phyloP scores from a whole-genome alignment of 768 basidiomycete genomes.

The Kwoniella sp. region DNA sequence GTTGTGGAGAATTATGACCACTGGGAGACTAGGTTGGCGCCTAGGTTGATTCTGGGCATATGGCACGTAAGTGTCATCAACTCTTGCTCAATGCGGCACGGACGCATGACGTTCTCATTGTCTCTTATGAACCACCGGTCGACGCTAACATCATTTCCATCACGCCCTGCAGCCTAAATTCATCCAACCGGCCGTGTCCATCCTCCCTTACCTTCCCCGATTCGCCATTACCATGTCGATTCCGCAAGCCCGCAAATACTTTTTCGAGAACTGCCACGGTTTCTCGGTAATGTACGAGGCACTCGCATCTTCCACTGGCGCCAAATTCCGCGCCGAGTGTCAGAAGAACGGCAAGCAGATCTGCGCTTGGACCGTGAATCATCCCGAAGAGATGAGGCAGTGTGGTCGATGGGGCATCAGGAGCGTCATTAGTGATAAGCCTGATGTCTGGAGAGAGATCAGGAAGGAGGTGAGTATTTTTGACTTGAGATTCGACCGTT shows the following conservation, averaged over 20 bases:
- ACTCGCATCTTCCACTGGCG: conserved; percentile 73
- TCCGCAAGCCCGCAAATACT: conserved; percentile 75
- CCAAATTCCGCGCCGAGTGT: conserved; percentile 72
- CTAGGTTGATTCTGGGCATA: conserved; percentile 52
- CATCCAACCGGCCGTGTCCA: conserved; percentile 70
- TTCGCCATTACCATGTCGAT: conserved; percentile 81
- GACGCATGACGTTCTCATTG: too few species aligned
- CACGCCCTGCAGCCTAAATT: conserved; percentile 66
- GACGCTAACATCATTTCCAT: not conserved
- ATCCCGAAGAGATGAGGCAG: conserved; percentile 66
- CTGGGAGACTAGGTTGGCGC: conserved; percentile 49
- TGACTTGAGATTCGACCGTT: not conserved
- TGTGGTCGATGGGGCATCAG: conserved; percentile 55
- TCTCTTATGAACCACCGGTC: too few species aligned
- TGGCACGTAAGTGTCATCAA: conserved; percentile 58
- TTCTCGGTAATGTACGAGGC: conserved; percentile 81
- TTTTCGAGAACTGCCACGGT: conserved; percentile 82
- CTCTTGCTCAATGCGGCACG: too few species aligned
- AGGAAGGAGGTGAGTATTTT: conserved; percentile 41
- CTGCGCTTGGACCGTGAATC: conserved; percentile 97
- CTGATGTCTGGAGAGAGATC: conserved; percentile 48
- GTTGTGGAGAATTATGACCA: conserved; percentile 62
- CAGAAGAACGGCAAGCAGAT: conserved; percentile 73
- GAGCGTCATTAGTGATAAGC: conserved; percentile 55
- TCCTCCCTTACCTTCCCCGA: conserved; percentile 78